A percentile compares a stretch with the other conserved stretches of the same genome.
Evolutionary conservation across 768 basidiomycete genomes (phyloP).

Genomic region (Termitomyces eurrhizus): DNA sequence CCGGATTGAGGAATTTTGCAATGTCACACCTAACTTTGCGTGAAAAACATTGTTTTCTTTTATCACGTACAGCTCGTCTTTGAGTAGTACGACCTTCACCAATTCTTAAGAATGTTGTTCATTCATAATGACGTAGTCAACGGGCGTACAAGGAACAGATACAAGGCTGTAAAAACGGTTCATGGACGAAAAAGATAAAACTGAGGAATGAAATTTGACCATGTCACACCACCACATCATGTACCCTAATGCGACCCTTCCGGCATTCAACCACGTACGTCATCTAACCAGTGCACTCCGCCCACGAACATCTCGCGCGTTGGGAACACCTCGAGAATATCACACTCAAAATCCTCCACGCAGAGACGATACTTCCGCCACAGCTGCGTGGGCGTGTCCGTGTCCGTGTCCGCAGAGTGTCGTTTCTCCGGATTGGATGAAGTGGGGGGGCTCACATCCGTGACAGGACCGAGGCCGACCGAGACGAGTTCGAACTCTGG

Average conservation of each 20-base stretch:
- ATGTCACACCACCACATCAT: neutral
- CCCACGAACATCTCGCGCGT: conserved; percentile 60
- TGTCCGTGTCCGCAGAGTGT: conserved; percentile 6
- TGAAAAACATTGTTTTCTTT: neutral
- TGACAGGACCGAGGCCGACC: conserved; percentile 42
- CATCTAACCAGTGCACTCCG: conserved; percentile 52
- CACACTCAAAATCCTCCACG: conserved; percentile 57
- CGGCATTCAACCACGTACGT: conserved; percentile 7
- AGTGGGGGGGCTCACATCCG: neutral
- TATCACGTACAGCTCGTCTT: neutral
- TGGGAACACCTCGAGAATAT: conserved; percentile 68
- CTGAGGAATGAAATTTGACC: conserved; percentile 9
- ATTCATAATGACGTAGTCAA: neutral
- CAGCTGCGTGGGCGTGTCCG: conserved; percentile 22
- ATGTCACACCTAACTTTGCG: neutral
- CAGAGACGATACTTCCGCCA: conserved; percentile 58
- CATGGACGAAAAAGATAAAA: conserved; percentile 17
- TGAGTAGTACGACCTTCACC: neutral
- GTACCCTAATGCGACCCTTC: neutral
- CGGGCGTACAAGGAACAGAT: neutral
- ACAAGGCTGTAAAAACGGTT: neutral
- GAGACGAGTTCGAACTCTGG: conserved; percentile 57
- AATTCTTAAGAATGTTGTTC: neutral
- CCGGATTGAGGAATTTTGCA: no score
- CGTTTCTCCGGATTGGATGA: conserved; percentile 13